Evolutionary conservation across 768 basidiomycete genomes (phyloP), one percentile per base, ranked within the genome.

Genomic region (Serpula lacrymans): DNA sequence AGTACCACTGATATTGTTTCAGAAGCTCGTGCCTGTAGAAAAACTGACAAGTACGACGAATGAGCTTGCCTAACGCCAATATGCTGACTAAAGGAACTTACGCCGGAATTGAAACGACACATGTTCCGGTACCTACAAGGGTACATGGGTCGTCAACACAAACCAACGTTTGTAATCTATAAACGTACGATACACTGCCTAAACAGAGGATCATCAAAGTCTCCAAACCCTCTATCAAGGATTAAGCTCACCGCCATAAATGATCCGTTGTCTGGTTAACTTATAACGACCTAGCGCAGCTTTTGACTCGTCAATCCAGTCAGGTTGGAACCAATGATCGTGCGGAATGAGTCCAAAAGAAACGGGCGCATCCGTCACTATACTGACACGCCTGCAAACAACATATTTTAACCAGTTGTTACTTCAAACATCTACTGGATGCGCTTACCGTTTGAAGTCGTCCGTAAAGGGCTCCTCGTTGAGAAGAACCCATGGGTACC

Each of bases 401-500:
- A 65, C n/a, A n/a, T 33, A 10, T 26, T 10, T 13, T 2, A 29
- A 5, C 17, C 21, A 37, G 30, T 17, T 14, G 34, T 13, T 13
- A 42, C 28, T 16, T 33, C 4, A 35, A 13, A 34, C 23, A 12
- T 17, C 6, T 27, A 25, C 11, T 18, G n/a, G 11, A 9, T n/a
- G 9, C 5, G 25, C 16, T 25, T 41, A 82, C 77, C 65, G 60
- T 55, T 83, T 86, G 64, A 90, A 89, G 26, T 80, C 76, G 5
- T 83, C 78, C 3, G 75, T 73, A 57, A 89, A 90, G 0, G 77
- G 76, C 49, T 81, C 80, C 37, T 93, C 89, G 57, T 93, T 92
- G 27, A 94, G 70, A 52, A 92, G 78, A n/a, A 87, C 78, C 67
- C 83, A 92, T 7, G 88, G 86, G 60, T 92, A 92, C 35, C 65